Base-by-base conservation (phyloP, 805 yeast species). In the Wickerhamomyces bisporus region DNA sequence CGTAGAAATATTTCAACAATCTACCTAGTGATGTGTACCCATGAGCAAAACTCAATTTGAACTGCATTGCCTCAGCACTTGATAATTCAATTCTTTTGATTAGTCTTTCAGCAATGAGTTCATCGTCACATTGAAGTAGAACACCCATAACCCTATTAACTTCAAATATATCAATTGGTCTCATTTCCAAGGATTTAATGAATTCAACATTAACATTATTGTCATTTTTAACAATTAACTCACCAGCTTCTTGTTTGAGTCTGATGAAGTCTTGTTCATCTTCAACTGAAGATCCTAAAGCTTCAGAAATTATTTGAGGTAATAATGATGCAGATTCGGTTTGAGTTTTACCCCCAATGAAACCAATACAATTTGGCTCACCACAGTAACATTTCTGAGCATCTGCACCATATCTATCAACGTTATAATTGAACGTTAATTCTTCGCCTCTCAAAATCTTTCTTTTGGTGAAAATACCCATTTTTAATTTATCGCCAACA, bases 351-450 rank as follows among this genome's bases (percentile, higher is more conserved):
- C 98, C 98, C 47, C 98, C 98, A 68, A 91, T 77, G 48, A 83
- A 81, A 25, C 97, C 96, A 30, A 87, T 72, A 71, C 98, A 91
- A 61, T 87, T 89, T 21, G 83, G 70, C 47, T 88, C 94, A 3
- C 95, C 96, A 65, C 98, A 91, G 61, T 84, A 85, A 63, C 98
- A 91, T 24, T 85, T 83, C 64, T 93, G 98, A 12, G 94, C 87
- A 41, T 80, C 81, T 2, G 97, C 95, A 23, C 98, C 98, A 58
- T 89, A 91, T 45, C 98, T 70, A 61, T 91, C 98, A 25, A 93
- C 98, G 53, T 91, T 91, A 61, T 91, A 91, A 49, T 68, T 69
- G 45, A 68, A 68, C 1, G 97, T 86, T 48, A 91, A 77, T 58
- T 91, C 98, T 60, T 93, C 98, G 38, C 96, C 96, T 42, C 61